phyloP scores from a whole-genome alignment of 2,329 filamentous ascomycete species.

The Conoideocrella luteorostrata region DNA sequence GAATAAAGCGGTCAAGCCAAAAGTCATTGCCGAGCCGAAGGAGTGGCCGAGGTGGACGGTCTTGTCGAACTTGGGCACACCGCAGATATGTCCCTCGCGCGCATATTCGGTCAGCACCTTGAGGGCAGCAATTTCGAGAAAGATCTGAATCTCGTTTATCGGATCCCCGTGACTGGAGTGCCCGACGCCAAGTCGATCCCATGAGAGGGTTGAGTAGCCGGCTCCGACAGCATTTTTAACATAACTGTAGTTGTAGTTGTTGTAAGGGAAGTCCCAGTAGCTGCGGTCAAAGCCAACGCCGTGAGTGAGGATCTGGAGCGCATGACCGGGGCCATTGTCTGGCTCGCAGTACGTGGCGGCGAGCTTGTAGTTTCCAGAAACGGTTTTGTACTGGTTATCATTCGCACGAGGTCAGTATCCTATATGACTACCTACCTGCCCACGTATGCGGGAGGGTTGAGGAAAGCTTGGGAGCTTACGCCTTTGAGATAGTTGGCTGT shows the following conservation, averaged over 20 bases:
- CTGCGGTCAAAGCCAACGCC: slow-evolving; percentile 36
- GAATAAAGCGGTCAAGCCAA: slow-evolving; percentile 44
- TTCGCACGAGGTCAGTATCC: slow-evolving; percentile 5
- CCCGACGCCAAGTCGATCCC: slow-evolving; percentile 57
- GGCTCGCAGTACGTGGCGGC: slow-evolving; percentile 57
- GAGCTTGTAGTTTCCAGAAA: slow-evolving; percentile 50
- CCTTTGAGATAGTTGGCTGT: slow-evolving; percentile 36
- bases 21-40: slow-evolving; percentile 54
- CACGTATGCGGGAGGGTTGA: neutral
- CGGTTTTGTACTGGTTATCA: slow-evolving; percentile 35
- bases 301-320: slow-evolving; percentile 35
- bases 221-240: slow-evolving; percentile 46
- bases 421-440: too few relatives aligned
- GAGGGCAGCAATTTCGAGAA: slow-evolving; percentile 52
- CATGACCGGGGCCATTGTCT: slow-evolving; percentile 31
- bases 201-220: slow-evolving; percentile 54
- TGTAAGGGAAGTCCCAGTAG: slow-evolving; percentile 56
- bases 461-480: slow-evolving; percentile 18
- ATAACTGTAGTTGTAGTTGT: slow-evolving; percentile 58
- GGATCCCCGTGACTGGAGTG: slow-evolving; percentile 52
- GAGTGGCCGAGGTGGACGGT: slow-evolving; percentile 58
- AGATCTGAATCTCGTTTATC: slow-evolving; percentile 52
- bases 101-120: slow-evolving; percentile 44
- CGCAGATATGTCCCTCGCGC: slow-evolving; percentile 37
- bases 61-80: slow-evolving; percentile 33